Evolutionary conservation across 1,284 basidiomycete genomes (phyloP).

Genomic region (Pseudozyma thailandica): DNA sequence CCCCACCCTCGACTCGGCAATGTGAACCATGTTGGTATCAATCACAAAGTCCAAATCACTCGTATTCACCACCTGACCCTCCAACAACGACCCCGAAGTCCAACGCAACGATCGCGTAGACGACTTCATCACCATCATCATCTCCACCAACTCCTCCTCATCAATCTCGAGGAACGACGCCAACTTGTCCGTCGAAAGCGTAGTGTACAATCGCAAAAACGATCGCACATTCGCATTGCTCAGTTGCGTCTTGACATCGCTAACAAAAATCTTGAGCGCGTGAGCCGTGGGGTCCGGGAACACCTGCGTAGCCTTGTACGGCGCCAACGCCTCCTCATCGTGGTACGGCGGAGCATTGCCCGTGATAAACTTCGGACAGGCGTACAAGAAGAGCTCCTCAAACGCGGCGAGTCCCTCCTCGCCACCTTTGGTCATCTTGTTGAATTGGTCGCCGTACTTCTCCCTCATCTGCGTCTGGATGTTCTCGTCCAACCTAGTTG

Average conservation of each 20-base stretch:
- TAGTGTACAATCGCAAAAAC: slow-evolving; percentile 94
- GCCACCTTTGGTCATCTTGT: slow-evolving; percentile 78
- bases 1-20: slow-evolving; percentile 91
- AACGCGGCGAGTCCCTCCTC: slow-evolving; percentile 81
- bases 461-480: slow-evolving; percentile 93
- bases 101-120: slow-evolving; percentile 75
- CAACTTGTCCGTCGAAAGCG: slow-evolving; percentile 88
- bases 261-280: slow-evolving; percentile 83
- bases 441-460: slow-evolving; percentile 88
- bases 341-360: slow-evolving; percentile 90
- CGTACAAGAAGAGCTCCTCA: slow-evolving; percentile 92
- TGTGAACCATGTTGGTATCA: slow-evolving; percentile 93
- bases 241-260: slow-evolving; percentile 79
- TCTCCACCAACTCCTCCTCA: slow-evolving; percentile 93
- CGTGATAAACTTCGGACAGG: slow-evolving; percentile 95
- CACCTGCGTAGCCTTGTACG: slow-evolving; percentile 71
- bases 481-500: slow-evolving; percentile 88
- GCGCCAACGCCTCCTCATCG: slow-evolving; percentile 76
- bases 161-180: slow-evolving; percentile 85
- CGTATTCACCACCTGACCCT: slow-evolving; percentile 86
- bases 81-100: slow-evolving; percentile 76
- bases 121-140: slow-evolving; percentile 96
- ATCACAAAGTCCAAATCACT: slow-evolving; percentile 96
- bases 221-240: slow-evolving; percentile 86
- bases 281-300: slow-evolving; percentile 81